Evolutionary conservation across 2,329 filamentous ascomycete genomes (phyloP).

Genomic region (Diaporthe destruens): DNA sequence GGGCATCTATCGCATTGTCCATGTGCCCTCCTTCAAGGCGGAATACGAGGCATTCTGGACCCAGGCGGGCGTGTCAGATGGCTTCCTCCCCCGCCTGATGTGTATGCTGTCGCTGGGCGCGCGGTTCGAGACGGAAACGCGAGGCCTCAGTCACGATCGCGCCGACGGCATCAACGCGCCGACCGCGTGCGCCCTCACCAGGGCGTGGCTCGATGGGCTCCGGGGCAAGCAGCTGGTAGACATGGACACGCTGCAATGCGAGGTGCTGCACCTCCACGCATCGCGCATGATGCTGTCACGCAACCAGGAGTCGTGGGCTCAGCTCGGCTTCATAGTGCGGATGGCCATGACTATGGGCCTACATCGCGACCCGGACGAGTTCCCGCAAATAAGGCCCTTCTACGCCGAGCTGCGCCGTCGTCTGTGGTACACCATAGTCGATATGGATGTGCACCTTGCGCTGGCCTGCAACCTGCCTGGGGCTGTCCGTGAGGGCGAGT

Average conservation of each 20-base stretch:
- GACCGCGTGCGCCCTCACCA: conserved; percentile 67
- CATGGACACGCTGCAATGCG: conserved; percentile 65
- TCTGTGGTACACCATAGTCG: conserved; percentile 68
- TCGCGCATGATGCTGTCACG: conserved; percentile 63
- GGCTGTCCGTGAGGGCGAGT: conserved; percentile 65
- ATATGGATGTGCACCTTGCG: conserved; percentile 68
- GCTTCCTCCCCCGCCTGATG: conserved; percentile 66
- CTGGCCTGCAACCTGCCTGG: conserved; percentile 65
- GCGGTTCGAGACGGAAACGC: conserved; percentile 64
- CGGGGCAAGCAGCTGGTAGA: conserved; percentile 66
- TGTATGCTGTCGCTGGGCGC: conserved; percentile 66
- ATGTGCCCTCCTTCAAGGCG: conserved; percentile 63
- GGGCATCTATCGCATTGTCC: conserved; percentile 65
- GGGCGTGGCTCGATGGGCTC: conserved; percentile 65
- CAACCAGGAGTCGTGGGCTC: conserved; percentile 65
- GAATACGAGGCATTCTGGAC: conserved; percentile 67
- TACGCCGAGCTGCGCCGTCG: conserved; percentile 66
- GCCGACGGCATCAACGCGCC: conserved; percentile 68
- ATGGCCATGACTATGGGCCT: conserved; percentile 72
- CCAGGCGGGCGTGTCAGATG: conserved; percentile 59
- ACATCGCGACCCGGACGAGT: conserved; percentile 68
- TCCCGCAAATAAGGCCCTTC: conserved; percentile 62
- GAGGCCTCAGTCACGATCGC: conserved; percentile 64
- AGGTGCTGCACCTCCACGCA: conserved; percentile 66
- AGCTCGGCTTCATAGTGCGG: conserved; percentile 67